Percentiles rank a stretch among this genome's conserved stretches.
phyloP scores from a whole-genome alignment of 768 basidiomycete genomes.

The Mycena chlorophos region DNA sequence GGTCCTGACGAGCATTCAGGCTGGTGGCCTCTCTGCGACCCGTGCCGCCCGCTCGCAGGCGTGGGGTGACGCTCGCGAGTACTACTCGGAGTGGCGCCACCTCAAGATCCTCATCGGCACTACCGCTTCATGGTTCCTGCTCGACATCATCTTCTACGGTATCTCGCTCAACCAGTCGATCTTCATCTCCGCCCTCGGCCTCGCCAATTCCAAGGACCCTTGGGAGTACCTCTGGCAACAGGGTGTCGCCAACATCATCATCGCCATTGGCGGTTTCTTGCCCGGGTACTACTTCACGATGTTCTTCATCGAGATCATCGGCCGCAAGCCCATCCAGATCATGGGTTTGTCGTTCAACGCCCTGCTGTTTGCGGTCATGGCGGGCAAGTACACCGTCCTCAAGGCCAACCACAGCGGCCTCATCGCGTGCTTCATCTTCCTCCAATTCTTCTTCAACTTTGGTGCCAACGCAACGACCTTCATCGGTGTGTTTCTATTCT shows the following conservation, averaged over 20 bases:
- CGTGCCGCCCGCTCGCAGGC: too few species aligned
- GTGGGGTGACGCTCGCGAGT: slow-evolving; percentile 54
- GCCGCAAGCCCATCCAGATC: slow-evolving; percentile 74
- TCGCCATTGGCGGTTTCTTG: slow-evolving; percentile 68
- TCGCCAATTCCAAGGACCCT: slow-evolving; percentile 46
- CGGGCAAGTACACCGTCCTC: slow-evolving; percentile 47
- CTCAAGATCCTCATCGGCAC: slow-evolving; percentile 69
- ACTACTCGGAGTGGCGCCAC: slow-evolving; percentile 75
- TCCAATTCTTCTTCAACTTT: slow-evolving; percentile 80
- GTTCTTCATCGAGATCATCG: slow-evolving; percentile 68
- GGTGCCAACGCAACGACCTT: slow-evolving; percentile 69
- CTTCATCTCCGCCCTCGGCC: slow-evolving; percentile 58
- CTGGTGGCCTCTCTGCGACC: too few species aligned
- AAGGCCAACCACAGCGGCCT: slow-evolving; percentile 44
- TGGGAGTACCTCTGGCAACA: slow-evolving; percentile 57
- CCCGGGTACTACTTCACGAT: slow-evolving; percentile 75
- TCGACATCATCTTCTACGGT: slow-evolving; percentile 74
- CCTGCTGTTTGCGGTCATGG: slow-evolving; percentile 54
- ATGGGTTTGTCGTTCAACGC: slow-evolving; percentile 71
- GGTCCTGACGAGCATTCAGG: too few species aligned
- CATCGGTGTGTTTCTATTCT: not conserved
- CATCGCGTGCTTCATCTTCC: slow-evolving; percentile 53
- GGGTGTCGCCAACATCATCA: slow-evolving; percentile 53
- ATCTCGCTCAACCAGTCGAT: slow-evolving; percentile 57
- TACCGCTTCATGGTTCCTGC: slow-evolving; percentile 68